Percentiles rank a stretch among this genome's conserved stretches.
These are phyloP conservation scores for Neohortaea acidophila DNA, from an alignment of 495 filamentous ascomycete species.

Conservation along the genomic window DNA sequence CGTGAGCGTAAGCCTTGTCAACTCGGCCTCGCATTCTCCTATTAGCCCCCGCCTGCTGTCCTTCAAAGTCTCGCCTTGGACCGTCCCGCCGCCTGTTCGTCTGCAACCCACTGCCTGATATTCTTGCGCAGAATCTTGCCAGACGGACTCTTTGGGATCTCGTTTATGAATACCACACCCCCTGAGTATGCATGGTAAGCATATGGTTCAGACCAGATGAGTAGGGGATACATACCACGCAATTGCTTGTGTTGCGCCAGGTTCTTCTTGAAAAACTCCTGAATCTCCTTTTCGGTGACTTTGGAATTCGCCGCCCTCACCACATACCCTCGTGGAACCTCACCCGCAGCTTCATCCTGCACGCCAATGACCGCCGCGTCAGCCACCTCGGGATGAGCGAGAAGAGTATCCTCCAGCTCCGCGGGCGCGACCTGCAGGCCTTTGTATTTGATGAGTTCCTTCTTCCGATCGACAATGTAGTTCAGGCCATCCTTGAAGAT, in stretches of 20 bases:
- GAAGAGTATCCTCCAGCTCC: slow-evolving; percentile 67
- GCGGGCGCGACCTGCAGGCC: slow-evolving; percentile 34
- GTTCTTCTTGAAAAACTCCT: slow-evolving; percentile 41
- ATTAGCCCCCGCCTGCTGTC: too few relatives aligned
- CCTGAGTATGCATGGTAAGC: too few relatives aligned
- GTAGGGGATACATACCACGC: too few relatives aligned
- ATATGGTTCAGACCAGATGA: too few relatives aligned
- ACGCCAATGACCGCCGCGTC: slow-evolving; percentile 75
- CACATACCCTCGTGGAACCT: slow-evolving; percentile 73
- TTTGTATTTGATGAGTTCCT: slow-evolving; percentile 29
- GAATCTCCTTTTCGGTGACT: slow-evolving; percentile 45
- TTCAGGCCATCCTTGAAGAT: slow-evolving; percentile 22
- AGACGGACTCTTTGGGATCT: slow-evolving; percentile 64
- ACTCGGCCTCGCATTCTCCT: too few relatives aligned
- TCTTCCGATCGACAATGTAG: slow-evolving; percentile 28
- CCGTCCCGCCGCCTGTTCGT: neutral
- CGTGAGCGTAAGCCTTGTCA: too few relatives aligned
- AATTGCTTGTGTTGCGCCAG: slow-evolving; percentile 59
- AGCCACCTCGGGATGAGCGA: slow-evolving; percentile 50
- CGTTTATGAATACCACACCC: slow-evolving; percentile 63
- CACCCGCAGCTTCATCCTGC: slow-evolving; percentile 44
- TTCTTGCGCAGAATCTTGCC: slow-evolving; percentile 76
- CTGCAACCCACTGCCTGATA: slow-evolving; percentile 30
- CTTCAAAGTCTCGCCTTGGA: neutral
- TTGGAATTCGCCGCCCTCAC: slow-evolving; percentile 33